These are phyloP conservation scores for Dissoconium aciculare DNA, from an alignment of 2,329 filamentous ascomycete genomes.

Conservation along the genomic window DNA sequence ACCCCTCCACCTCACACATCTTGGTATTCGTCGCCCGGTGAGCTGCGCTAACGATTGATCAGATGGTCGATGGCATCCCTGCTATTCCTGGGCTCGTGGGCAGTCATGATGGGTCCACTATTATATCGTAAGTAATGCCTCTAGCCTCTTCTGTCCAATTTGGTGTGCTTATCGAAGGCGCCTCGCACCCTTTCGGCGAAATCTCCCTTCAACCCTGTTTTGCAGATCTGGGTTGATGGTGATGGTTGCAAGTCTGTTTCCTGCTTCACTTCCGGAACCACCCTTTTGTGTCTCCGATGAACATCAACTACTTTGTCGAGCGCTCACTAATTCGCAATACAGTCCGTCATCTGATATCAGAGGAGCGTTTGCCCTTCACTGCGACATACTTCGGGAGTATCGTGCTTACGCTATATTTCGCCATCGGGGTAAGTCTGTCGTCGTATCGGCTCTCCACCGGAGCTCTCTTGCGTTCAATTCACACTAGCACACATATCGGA, in stretches of 20 bases:
- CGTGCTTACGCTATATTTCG: conserved; percentile 76
- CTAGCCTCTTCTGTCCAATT: neutral
- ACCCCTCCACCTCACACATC: no score
- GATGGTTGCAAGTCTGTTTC: neutral
- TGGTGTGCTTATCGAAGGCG: no score
- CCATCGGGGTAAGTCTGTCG: conserved; percentile 61
- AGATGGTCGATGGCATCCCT: conserved; percentile 92
- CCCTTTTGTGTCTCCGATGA: neutral
- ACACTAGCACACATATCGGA: no score
- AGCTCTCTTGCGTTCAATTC: no score
- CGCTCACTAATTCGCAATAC: conserved; percentile 11
- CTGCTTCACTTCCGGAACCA: neutral
- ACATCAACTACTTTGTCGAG: neutral
- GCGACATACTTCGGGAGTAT: conserved; percentile 92
- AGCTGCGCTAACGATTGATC: conserved; percentile 27
- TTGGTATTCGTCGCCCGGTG: no score
- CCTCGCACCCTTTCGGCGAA: neutral
- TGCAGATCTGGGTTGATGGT: conserved; percentile 5
- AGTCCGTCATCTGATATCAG: conserved; percentile 68
- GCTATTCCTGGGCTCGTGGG: conserved; percentile 84
- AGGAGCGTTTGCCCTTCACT: conserved; percentile 77
- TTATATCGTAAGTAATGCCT: conserved; percentile 44
- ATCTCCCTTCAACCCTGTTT: conserved; percentile 2
- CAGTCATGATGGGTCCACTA: conserved; percentile 81
- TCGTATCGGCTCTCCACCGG: neutral